Percentiles rank a stretch among this genome's conserved stretches.
phyloP scores from a whole-genome alignment of 805 yeast species.

The Debaryomyces prosopidis region DNA sequence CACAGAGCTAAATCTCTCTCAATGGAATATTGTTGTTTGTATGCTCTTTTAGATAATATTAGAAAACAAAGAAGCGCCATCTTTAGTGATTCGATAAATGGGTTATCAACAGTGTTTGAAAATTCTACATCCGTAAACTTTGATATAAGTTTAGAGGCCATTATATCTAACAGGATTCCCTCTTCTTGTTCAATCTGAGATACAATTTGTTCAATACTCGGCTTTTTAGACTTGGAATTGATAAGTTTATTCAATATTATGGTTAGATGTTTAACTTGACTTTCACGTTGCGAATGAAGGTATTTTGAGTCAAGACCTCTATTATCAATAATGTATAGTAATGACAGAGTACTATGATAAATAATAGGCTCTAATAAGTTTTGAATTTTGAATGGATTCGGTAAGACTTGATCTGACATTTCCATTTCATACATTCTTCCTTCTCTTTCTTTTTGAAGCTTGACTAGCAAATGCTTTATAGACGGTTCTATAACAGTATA shows the following conservation, averaged over 20 bases:
- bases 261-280: slow-evolving; percentile 4
- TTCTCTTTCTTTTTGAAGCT: slow-evolving; percentile 8
- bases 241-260: slow-evolving; percentile 1
- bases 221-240: neutral
- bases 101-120: neutral
- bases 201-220: neutral
- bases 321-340: slow-evolving; percentile 4
- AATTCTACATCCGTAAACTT: neutral
- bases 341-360: slow-evolving; percentile 12
- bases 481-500: slow-evolving; percentile 9
- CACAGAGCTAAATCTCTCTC: slow-evolving; percentile 21
- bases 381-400: slow-evolving; percentile 3
- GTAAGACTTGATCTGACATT: neutral
- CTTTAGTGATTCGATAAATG: slow-evolving; percentile 2
- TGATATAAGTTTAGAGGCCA: neutral
- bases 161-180: neutral
- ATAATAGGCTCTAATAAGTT: slow-evolving; percentile 14
- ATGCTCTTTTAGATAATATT: slow-evolving; percentile 1
- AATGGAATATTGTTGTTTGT: slow-evolving; percentile 3
- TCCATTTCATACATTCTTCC: slow-evolving; percentile 2
- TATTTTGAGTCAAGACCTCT: neutral
- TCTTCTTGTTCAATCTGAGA: neutral
- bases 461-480: slow-evolving; percentile 9
- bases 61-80: slow-evolving; percentile 4
- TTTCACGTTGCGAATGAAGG: slow-evolving; percentile 1